Evolutionary conservation across 495 filamentous ascomycete genomes (phyloP), one percentile per base, ranked within the genome.

Genomic region (Xylaria cubensis): DNA sequence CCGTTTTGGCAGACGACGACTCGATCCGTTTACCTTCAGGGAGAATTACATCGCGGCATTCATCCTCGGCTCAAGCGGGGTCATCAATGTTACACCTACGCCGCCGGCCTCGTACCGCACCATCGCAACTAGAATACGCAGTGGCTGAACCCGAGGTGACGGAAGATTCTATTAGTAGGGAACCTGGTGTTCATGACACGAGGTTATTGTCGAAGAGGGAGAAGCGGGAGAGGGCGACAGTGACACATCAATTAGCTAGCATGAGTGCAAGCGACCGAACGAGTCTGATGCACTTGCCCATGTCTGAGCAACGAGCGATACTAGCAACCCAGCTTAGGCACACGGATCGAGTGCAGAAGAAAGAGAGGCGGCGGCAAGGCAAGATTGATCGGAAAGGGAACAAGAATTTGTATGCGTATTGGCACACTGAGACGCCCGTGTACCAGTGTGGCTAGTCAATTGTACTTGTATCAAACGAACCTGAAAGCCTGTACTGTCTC

Each of bases 281-380:
- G 13, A 77, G 74, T 50, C 69, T 82, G 58, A 65, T 72, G 70
- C 80, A 79, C 63, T 64, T 82, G 26, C 56, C 77, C 34, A 15
- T 59, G 44, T 68, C 79, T 41, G 64, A 79, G 61, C 78, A 79
- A 69, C 74, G 80, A 7, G 48, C 78, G 10, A 44, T 82, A 41
- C 72, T 82, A 41, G 75, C 75, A 3, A 74, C 75, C 21, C 79
- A 78, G 48, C 72, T 77, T 17, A 78, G 72, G 55, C 77, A 76
- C 8, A 67, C 66, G n/a, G 77, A 79, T 9, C 76, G 76, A 62
- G 68, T 62, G 55, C 76, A 76, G 63, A 73, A 74, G 26, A 75
- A 70, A 3, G 76, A 77, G 66, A 66, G 51, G 15, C 71, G 77
- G 36, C 64, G 56, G 66, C 73, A 68, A 34, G 63, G 64, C 36